Conservation (phyloP, 2,329 filamentous ascomycete species). For the Fonsecaea erecta region DNA sequence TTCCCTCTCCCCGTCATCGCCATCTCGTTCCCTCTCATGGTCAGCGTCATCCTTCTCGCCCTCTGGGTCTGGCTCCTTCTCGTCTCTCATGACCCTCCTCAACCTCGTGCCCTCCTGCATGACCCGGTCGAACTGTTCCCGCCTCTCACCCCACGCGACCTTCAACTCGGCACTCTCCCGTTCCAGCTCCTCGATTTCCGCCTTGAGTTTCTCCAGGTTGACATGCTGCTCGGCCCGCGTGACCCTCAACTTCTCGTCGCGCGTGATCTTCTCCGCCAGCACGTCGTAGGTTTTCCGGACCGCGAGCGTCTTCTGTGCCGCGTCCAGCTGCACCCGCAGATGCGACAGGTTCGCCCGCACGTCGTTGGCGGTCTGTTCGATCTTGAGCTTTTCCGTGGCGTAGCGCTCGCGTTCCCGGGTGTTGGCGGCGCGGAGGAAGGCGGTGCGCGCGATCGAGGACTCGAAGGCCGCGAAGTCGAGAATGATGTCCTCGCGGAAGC, state of each 20-base stretch:
- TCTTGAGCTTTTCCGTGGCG: slow-evolving; percentile 76
- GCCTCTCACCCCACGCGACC: slow-evolving; percentile 79
- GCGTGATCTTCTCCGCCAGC: slow-evolving; percentile 82
- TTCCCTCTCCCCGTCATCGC: slow-evolving; percentile 56
- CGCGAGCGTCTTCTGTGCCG: slow-evolving; percentile 73
- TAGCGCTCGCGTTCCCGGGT: slow-evolving; percentile 82
- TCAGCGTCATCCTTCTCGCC: slow-evolving; percentile 75
- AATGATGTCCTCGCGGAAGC: slow-evolving; percentile 79
- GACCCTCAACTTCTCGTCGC: slow-evolving; percentile 72
- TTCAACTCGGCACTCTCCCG: slow-evolving; percentile 81
- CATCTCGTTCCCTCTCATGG: slow-evolving; percentile 74
- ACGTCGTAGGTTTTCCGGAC: slow-evolving; percentile 86
- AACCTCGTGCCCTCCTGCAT: slow-evolving; percentile 90
- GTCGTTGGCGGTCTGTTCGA: slow-evolving; percentile 74
- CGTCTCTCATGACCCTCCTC: slow-evolving; percentile 83
- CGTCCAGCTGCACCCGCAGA: slow-evolving; percentile 75
- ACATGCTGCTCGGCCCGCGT: slow-evolving; percentile 81
- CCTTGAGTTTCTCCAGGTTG: slow-evolving; percentile 78
- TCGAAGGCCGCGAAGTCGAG: slow-evolving; percentile 90
- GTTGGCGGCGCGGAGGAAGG: slow-evolving; percentile 84
- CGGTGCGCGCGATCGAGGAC: slow-evolving; percentile 76
- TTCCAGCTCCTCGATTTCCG: slow-evolving; percentile 86
- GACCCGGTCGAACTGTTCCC: slow-evolving; percentile 84
- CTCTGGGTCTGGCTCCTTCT: slow-evolving; percentile 68
- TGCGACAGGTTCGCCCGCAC: slow-evolving; percentile 76